Base-by-base conservation (phyloP, 2,329 filamentous ascomycete species). In the Xylaria sp. region DNA sequence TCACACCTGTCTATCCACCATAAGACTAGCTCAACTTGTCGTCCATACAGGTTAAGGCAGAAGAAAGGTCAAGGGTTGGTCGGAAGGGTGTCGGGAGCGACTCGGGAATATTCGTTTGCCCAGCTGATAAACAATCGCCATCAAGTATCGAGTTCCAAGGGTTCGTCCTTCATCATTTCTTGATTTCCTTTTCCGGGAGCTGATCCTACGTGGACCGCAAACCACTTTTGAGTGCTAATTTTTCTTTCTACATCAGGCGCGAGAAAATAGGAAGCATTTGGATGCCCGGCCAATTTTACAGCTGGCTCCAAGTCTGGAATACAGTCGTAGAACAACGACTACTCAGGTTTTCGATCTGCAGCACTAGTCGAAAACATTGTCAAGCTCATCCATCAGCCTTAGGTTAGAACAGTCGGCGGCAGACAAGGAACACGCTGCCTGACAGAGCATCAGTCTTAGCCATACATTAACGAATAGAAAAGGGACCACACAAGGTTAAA, bases 161-260 rank as follows among this genome's bases (percentile, higher is more conserved):
- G 43, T 60, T 14, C 33, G 51, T 52, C 45, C 21, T 31, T n/a
- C 15, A 37, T 37, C 28, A 57, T 49, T 56, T 12, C 28, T 53
- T 15, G 8, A 28, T 51, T 21, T 56, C 11, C 45, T 31, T 23
- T 6, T 4, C 42, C 4, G 38, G 14, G 21, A 15, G 4, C 31
- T 25, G 19, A 40, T 55, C 35, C n/a, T 9, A 8, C 31, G 43
- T 37, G 21, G 19, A 31, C 28, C 14, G 42, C 38, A 17, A 51
- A 33, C 15, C 35, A n/a, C n/a, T 37, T 21, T 35, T 28, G 45
- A 21, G 38, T 51, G 46, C 62, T 62, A 56, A 65, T 40, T 40
- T n/a, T 43, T 2, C 19, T 62, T 25, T 58, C 21, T 2, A 47
- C 17, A 43, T 43, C 25, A 51, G 55, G 53, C 43, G 46, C 23